These are phyloP conservation scores for Spinellus fusiger DNA, from an alignment of 192 early-diverging fungal genomes.

Conservation along the genomic window DNA sequence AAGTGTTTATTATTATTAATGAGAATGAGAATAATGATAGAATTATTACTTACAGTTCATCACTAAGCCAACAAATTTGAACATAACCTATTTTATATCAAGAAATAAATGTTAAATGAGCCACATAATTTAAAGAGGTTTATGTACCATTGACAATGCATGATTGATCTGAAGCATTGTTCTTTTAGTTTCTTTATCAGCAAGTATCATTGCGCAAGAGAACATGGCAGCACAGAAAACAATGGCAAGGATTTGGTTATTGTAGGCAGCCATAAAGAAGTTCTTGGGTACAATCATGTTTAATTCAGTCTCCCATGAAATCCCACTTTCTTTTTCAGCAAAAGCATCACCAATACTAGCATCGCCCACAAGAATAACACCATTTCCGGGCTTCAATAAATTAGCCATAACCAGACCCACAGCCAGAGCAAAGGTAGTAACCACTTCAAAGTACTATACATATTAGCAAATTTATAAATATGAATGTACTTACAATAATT, in stretches of 20 bases:
- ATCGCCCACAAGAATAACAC: slow-evolving; percentile 29
- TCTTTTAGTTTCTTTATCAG: slow-evolving; percentile 34
- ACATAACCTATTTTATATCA: slow-evolving; percentile 42
- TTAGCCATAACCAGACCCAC: slow-evolving; percentile 63
- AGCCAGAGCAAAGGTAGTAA: slow-evolving; percentile 57
- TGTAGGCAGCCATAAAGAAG: slow-evolving; percentile 47
- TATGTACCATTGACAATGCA: slow-evolving; percentile 35
- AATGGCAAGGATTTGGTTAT: slow-evolving; percentile 40
- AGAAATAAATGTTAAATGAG: background rate
- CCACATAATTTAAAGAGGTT: background rate
- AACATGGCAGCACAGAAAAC: slow-evolving; percentile 64
- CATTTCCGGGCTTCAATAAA: slow-evolving; percentile 55
- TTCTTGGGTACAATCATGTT: slow-evolving; percentile 52
- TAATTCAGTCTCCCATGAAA: slow-evolving; percentile 53
- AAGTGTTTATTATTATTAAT: background rate
- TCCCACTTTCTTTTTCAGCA: slow-evolving; percentile 18
- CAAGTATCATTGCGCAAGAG: slow-evolving; percentile 46
- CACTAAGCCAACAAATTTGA: slow-evolving; percentile 52
- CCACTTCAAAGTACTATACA: slow-evolving; percentile 53
- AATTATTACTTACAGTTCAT: slow-evolving; percentile 42
- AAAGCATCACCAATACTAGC: background rate
- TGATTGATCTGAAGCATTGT: slow-evolving; percentile 50
- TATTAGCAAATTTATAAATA: background rate
- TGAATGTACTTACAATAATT: slow-evolving; percentile 32
- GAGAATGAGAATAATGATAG: background rate